These are phyloP conservation scores for Fusarium sp. DNA, from an alignment of 2,329 filamentous ascomycete species.

Conservation along the genomic window DNA sequence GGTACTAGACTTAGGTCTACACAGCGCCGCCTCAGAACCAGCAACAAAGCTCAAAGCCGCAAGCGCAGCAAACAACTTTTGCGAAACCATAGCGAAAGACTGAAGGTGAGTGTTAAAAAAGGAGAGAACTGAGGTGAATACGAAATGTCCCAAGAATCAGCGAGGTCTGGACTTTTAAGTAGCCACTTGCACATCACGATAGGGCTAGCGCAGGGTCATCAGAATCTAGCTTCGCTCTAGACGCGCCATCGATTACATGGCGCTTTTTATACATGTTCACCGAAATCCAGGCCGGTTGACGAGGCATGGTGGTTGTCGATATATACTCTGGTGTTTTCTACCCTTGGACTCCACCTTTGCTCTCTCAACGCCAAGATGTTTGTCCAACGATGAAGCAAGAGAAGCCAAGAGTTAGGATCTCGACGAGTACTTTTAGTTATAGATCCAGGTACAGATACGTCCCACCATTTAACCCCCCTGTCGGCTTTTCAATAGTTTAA, in stretches of 20 bases:
- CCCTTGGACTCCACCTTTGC: neutral
- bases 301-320: neutral
- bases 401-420: neutral
- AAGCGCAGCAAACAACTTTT: neutral
- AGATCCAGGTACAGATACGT: neutral
- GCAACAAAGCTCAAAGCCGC: neutral
- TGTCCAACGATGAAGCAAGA: neutral
- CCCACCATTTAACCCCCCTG: neutral
- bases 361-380: neutral
- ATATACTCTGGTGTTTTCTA: neutral
- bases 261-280: neutral
- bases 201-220: neutral
- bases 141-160: neutral
- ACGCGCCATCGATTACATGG: neutral
- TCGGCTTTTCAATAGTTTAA: neutral
- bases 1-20: neutral
- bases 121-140: neutral
- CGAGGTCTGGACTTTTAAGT: neutral
- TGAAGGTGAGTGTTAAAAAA: neutral
- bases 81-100: conserved; percentile 1
- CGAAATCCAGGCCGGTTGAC: neutral
- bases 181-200: neutral
- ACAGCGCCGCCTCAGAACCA: neutral
- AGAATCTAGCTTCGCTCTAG: neutral
- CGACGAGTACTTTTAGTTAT: too few relatives aligned